Evolutionary conservation across 2,329 filamentous ascomycete genomes (phyloP).

Genomic region (Ophiosphaerella narmari): DNA sequence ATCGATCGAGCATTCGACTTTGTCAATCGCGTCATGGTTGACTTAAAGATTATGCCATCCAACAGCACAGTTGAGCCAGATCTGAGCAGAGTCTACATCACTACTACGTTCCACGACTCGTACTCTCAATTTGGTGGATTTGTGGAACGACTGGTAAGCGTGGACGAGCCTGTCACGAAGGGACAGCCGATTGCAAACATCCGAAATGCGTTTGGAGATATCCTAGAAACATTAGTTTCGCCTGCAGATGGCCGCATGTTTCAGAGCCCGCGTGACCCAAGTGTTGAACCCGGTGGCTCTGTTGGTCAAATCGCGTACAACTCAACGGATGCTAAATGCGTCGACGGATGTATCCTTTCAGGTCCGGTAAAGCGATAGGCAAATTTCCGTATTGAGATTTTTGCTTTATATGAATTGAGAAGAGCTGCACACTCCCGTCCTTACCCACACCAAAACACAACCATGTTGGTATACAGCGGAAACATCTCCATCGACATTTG

Average conservation of each 20-base stretch:
- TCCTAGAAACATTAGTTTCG: conserved; percentile 41
- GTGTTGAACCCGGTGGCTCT: conserved; percentile 41
- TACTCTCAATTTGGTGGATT: conserved; percentile 35
- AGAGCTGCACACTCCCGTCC: too few species aligned
- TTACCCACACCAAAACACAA: too few species aligned
- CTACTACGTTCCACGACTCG: conserved; percentile 34
- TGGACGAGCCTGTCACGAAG: conserved; percentile 42
- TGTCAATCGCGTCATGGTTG: conserved; percentile 29
- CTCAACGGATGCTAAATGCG: conserved; percentile 37
- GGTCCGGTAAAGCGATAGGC: conserved; percentile 8
- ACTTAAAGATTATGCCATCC: conserved; percentile 27
- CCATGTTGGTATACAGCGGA: too few species aligned
- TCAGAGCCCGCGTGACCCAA: conserved; percentile 41
- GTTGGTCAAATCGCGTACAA: conserved; percentile 46
- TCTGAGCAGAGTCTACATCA: conserved; percentile 39
- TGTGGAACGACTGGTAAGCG: conserved; percentile 32
- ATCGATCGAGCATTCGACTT: conserved; percentile 42
- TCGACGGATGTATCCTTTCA: conserved; percentile 36
- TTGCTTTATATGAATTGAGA: too few species aligned
- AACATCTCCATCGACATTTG: too few species aligned
- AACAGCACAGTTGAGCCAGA: conserved; percentile 38
- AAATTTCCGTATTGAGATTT: not conserved
- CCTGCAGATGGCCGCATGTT: conserved; percentile 42
- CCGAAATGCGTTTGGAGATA: conserved; percentile 44
- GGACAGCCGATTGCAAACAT: conserved; percentile 45